Percentiles rank a stretch among this genome's conserved stretches.
Evolutionary conservation across 228 moss, liverwort and hornwort species (phyloP).

Genomic region (Sphagnum magellanicum): DNA sequence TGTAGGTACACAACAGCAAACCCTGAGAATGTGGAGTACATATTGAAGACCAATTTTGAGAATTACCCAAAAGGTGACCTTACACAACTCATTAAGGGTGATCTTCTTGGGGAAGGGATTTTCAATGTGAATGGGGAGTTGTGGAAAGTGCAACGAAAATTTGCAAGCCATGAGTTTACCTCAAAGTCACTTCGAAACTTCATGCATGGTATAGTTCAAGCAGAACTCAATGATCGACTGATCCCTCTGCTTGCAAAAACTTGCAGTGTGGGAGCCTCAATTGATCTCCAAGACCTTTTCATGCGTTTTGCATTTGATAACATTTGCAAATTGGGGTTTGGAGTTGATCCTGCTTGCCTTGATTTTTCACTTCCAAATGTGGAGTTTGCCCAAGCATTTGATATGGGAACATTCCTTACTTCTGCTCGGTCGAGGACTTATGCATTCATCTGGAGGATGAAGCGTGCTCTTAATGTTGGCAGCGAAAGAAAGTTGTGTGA

Average conservation of each 20-base stretch:
- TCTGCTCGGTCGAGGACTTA: constrained; percentile 7
- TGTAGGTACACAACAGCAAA: constrained; percentile 30
- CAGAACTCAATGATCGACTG: constrained; percentile 32
- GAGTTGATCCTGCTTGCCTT: constrained; percentile 43
- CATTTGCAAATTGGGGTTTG: constrained; percentile 48
- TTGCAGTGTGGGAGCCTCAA: neutral
- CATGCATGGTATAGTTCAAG: constrained; percentile 14
- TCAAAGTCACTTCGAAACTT: constrained; percentile 32
- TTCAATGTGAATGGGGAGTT: constrained; percentile 35
- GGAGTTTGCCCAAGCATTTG: constrained; percentile 33
- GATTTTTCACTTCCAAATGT: constrained; percentile 30
- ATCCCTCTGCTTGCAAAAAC: constrained; percentile 28
- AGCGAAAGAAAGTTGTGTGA: constrained; percentile 17
- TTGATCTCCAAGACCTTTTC: constrained; percentile 56
- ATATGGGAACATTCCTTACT: constrained; percentile 14
- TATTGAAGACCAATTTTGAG: constrained; percentile 40
- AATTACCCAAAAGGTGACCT: constrained; percentile 44
- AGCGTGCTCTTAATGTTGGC: constrained; percentile 13
- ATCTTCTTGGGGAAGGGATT: constrained; percentile 43
- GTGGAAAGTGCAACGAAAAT: constrained; percentile 48
- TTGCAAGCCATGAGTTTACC: constrained; percentile 44
- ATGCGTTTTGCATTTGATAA: constrained; percentile 45
- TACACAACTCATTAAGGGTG: neutral
- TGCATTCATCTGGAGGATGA: neutral
- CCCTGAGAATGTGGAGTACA: constrained; percentile 39